Base-by-base conservation (phyloP, 2,329 filamentous ascomycete species). In the Ophiostoma sp. region DNA sequence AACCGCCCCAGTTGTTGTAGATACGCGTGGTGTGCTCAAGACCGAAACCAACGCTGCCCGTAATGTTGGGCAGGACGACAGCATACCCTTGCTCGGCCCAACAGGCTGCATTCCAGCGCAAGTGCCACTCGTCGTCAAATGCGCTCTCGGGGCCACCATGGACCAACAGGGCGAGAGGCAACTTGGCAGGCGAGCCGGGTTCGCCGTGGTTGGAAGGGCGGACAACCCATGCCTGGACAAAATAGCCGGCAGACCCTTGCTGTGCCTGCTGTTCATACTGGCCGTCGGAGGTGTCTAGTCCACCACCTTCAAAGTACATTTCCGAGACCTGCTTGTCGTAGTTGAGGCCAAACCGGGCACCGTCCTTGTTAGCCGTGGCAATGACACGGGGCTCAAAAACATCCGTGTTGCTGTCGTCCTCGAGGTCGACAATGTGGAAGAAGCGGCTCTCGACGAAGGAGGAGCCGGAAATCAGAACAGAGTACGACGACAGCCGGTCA, bases 71-170 rank as follows among this genome's bases (percentile, higher is more conserved):
- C 6, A 84, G 81, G n/a, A 90, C 81, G 1, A 89, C 85, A 11
- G 90, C 81, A 74, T 90, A 90, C 9, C 88, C 89, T 77, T 90
- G 87, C 76, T 89, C 87, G 3, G 88, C 88, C 81, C 87, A 90
- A 2, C 87, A 80, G 0, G 85, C 84, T 0, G 84, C 82, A 74
- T 90, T 89, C 84, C 85, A 87, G 75, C 74, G 50, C 61, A 33
- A n/a, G 52, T 71, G 68, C 78, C 81, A 83, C 81, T 75, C 77
- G 77, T 90, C 86, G n/a, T 82, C 82, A 85, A 85, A 88, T 1
- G 86, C 82, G 2, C 79, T 78, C 71, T 84, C 84, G 0, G 88
- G 83, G 0, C 81, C 82, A 11, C 80, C 83, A 42, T 84, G 83
- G 12, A 83, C 78, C 19, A 81, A 75, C 3, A 85, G 59, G 0